Conservation (phyloP, 2,329 filamentous ascomycete genomes). For the Neofusicoccum kwambonambiense region DNA sequence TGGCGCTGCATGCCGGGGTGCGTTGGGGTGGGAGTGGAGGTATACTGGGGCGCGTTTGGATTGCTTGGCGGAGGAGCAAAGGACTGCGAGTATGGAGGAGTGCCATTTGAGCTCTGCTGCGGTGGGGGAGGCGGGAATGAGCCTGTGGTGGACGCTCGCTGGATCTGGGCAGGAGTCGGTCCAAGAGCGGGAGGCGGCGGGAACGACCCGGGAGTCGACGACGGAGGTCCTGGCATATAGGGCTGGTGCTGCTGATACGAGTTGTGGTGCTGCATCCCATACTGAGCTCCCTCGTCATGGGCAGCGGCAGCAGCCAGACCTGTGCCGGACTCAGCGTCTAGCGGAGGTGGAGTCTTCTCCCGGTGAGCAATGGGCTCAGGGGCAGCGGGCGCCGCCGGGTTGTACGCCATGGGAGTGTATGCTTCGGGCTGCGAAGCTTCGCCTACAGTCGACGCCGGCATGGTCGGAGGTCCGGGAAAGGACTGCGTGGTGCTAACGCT, state of each 20-base stretch:
- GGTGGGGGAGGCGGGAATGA: constrained; percentile 35
- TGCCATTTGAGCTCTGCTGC: constrained; percentile 16
- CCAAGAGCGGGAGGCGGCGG: constrained; percentile 24
- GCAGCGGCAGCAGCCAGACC: constrained; percentile 41
- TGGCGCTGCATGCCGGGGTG: constrained; percentile 31
- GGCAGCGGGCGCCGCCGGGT: constrained; percentile 73
- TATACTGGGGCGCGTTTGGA: constrained; percentile 25
- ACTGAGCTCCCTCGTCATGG: constrained; percentile 38
- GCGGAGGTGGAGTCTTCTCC: constrained; percentile 76
- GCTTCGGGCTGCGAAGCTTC: constrained; percentile 32
- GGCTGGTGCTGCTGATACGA: constrained; percentile 34
- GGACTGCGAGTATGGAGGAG: constrained; percentile 25
- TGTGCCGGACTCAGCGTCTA: constrained; percentile 58
- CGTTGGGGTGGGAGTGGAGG: constrained; percentile 22
- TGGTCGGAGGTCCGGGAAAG: constrained; percentile 39
- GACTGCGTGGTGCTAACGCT: constrained; percentile 40
- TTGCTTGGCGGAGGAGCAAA: constrained; percentile 40
- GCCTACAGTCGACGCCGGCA: constrained; percentile 21
- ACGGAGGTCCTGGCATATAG: constrained; percentile 45
- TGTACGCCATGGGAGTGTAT: constrained; percentile 70
- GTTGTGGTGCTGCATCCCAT: constrained; percentile 26
- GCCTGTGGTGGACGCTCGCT: constrained; percentile 34
- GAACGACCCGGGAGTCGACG: constrained; percentile 31
- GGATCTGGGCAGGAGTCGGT: constrained; percentile 27
- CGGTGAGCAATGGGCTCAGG: constrained; percentile 70